Base-by-base conservation (phyloP, 441 rosid genomes). In the Eruca vesicaria region DNA sequence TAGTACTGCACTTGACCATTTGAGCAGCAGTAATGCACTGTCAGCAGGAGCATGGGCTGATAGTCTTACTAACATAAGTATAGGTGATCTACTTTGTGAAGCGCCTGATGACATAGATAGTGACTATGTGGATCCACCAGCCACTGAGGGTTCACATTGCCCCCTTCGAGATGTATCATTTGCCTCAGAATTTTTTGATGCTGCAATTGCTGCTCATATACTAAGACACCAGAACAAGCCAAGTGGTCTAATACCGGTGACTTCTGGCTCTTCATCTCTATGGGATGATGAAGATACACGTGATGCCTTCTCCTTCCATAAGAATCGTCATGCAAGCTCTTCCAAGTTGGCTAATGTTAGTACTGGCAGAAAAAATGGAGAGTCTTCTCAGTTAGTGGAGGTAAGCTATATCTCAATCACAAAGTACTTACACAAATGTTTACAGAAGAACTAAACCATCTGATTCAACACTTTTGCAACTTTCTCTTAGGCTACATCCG, bases 281-380 rank as follows among this genome's bases (percentile, higher is more conserved):
- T 95, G 96, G 97, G 99, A 90, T 81, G 45, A 92, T 69, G 99
- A 95, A 81, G 98, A 95, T 79, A 95, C 99, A 52, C 87, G 97
- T 1, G 99, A 95, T 82, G 98, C 97, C 80, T 95, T 95, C 84
- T 87, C 89, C 18, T 95, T 95, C 83, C 87, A 79, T 66, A 86
- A 69, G 79, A 78, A 38, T 74, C 68, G 72, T 76, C 68, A 71
- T 66, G 76, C 74, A 56, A 86, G 84, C 56, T 68, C 73, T 65
- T 36, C 84, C 53, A 52, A 72, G 74, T 63, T 84, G 61, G 81
- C 83, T 9, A 52, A 65, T 60, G 75, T 76, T 64, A 77, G 48
- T 45, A 75, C 71, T 62, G 70, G 72, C 36, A 73, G 72, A 66
- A 83, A 77, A 69, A 72, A 71, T 12, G 79, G 48, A 16, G 76